Conservation (phyloP, 495 filamentous ascomycete species). For the Penicillium lividum region DNA sequence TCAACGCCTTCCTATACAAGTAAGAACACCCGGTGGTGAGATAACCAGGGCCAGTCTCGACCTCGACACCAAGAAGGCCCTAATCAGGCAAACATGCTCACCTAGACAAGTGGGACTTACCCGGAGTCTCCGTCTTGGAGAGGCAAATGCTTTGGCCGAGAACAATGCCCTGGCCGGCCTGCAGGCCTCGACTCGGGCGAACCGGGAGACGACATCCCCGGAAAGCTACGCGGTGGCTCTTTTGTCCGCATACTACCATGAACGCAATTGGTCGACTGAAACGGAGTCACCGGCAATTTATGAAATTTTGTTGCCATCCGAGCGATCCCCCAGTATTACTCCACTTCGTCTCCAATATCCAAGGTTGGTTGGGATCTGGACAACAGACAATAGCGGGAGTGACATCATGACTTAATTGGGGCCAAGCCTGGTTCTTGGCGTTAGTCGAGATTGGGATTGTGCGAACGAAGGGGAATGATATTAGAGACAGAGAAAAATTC, state of each 20-base stretch:
- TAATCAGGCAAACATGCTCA: neutral
- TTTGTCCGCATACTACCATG: neutral
- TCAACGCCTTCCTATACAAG: neutral
- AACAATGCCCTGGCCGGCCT: neutral
- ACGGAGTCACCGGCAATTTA: neutral
- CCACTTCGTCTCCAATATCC: constrained; percentile 9
- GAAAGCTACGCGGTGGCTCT: constrained; percentile 3
- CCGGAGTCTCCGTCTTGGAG: neutral
- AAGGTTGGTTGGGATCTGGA: constrained; percentile 18
- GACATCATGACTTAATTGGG: constrained; percentile 22
- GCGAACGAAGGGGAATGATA: neutral
- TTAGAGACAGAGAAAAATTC: neutral
- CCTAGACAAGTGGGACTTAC: neutral
- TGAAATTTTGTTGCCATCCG: constrained; percentile 2
- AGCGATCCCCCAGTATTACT: neutral
- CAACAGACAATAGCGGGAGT: constrained; percentile 9
- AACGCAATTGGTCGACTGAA: neutral
- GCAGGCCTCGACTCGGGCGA: constrained; percentile 5
- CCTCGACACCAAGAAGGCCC: neutral
- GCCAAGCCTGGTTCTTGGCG: constrained; percentile 4
- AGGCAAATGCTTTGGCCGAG: neutral
- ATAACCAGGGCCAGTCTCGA: neutral
- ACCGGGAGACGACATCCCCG: neutral
- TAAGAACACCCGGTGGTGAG: neutral
- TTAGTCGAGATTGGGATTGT: neutral